These are phyloP conservation scores for Breynia disticha DNA, from an alignment of 441 rosid genomes.

Conservation along the genomic window DNA sequence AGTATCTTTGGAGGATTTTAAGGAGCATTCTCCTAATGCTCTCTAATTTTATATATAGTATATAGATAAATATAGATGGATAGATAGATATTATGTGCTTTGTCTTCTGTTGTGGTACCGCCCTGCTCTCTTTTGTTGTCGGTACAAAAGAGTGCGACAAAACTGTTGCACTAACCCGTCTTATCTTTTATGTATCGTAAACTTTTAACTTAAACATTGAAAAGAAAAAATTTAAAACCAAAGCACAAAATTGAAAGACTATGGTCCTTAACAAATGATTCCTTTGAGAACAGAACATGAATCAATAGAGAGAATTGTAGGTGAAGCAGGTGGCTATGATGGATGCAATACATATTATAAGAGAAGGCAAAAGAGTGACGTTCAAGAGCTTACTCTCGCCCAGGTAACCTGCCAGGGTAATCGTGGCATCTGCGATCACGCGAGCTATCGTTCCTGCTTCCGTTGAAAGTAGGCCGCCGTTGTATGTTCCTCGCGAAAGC, in stretches of 20 bases:
- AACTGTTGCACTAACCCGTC: too few relatives aligned
- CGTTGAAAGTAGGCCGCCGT: conserved; percentile 92
- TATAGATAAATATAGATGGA: too few relatives aligned
- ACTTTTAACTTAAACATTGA: not conserved
- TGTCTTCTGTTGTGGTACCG: too few relatives aligned
- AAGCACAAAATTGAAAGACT: conserved; percentile 3
- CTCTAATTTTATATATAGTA: too few relatives aligned
- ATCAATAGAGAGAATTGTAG: conserved; percentile 86
- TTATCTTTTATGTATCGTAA: too few relatives aligned
- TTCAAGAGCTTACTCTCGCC: conserved; percentile 66
- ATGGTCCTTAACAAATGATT: not conserved
- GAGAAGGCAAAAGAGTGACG: conserved; percentile 77
- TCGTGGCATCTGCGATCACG: conserved; percentile 86
- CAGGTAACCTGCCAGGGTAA: conserved; percentile 81
- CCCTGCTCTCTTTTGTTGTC: too few relatives aligned
- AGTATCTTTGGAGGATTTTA: too few relatives aligned
- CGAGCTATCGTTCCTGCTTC: conserved; percentile 97
- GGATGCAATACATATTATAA: conserved; percentile 59
- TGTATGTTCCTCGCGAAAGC: conserved; percentile 92
- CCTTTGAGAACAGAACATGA: not conserved
- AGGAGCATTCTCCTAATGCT: too few relatives aligned
- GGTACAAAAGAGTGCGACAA: too few relatives aligned
- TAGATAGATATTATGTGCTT: too few relatives aligned
- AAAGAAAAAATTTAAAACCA: not conserved
- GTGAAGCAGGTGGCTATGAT: conserved; percentile 79